phyloP scores from a whole-genome alignment of 176 grass and related monocot species.

The Cocos nucifera region DNA sequence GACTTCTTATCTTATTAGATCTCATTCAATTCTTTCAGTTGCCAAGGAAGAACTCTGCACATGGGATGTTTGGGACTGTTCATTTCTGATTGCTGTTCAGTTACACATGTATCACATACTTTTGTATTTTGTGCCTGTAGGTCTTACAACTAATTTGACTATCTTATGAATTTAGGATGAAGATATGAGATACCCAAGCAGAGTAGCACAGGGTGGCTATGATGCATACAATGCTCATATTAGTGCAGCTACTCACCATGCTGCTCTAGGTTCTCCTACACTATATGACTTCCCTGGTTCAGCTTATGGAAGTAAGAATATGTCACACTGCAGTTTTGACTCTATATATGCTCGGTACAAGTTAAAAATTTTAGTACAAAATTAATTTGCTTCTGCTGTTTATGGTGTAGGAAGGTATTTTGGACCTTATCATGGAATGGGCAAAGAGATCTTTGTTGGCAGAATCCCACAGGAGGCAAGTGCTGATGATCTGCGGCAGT shows the following conservation, averaged over 20 bases:
- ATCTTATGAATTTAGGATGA: constrained; percentile 37
- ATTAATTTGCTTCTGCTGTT: constrained; percentile 1
- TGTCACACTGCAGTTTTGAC: not conserved
- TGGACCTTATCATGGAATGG: constrained; percentile 4
- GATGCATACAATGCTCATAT: constrained; percentile 89
- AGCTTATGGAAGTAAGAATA: constrained; percentile 59
- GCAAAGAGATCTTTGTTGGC: too few relatives aligned
- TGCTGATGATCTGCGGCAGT: constrained; percentile 42
- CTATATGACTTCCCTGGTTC: constrained; percentile 72
- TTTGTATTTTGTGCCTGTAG: too few relatives aligned
- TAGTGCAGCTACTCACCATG: constrained; percentile 82
- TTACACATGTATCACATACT: not conserved
- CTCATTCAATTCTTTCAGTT: not conserved
- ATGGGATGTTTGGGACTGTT: not conserved
- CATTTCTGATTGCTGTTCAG: not conserved
- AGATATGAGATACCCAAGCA: constrained; percentile 57
- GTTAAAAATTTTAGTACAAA: not conserved
- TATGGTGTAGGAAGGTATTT: constrained; percentile 34
- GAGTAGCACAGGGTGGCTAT: constrained; percentile 62
- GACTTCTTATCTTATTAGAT: not conserved
- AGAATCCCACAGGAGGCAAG: too few relatives aligned
- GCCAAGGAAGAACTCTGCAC: not conserved
- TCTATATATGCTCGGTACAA: too few relatives aligned
- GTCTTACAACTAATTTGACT: too few relatives aligned
- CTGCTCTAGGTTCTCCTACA: constrained; percentile 64